A percentile compares a stretch with the other conserved stretches of the same genome.
Conservation (phyloP, 1,284 basidiomycete species). For the Dichomitus squalens region DNA sequence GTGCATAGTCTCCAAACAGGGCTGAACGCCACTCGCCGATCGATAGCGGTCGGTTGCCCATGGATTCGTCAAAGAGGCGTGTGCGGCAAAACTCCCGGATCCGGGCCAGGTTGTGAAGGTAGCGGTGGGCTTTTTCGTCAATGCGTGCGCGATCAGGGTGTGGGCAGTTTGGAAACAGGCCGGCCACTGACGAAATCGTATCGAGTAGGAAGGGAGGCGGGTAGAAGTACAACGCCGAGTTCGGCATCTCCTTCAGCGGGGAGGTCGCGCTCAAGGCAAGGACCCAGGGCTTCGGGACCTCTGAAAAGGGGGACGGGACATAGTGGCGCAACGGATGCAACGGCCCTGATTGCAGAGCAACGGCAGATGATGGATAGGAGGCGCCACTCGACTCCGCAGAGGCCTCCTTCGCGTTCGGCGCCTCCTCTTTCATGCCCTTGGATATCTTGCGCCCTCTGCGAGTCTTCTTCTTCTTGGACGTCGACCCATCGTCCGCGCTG, state of each 20-base stretch:
- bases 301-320: neutral
- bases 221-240: conserved; percentile 2
- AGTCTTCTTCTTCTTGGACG: neutral
- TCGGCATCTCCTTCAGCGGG: neutral
- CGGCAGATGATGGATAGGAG: neutral
- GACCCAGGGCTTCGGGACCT: neutral
- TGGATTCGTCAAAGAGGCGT: neutral
- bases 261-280: neutral
- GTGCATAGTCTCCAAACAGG: conserved; percentile 3
- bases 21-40: conserved; percentile 10
- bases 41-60: neutral
- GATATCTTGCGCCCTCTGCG: neutral
- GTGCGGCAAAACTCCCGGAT: conserved; percentile 7
- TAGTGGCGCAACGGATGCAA: neutral
- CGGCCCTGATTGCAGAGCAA: neutral
- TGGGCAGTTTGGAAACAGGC: too few species aligned
- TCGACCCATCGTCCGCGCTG: neutral
- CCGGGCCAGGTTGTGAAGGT: conserved; percentile 7
- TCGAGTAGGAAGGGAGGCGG: conserved; percentile 4
- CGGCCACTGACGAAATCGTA: neutral
- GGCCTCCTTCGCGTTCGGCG: neutral
- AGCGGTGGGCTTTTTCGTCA: neutral
- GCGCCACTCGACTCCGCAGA: neutral
- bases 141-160: neutral
- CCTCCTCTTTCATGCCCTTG: too few species aligned